Evolutionary conservation across 192 early-diverging fungal species (phyloP), one percentile per base, ranked within the genome.

Genomic region (Coemansia sp.): DNA sequence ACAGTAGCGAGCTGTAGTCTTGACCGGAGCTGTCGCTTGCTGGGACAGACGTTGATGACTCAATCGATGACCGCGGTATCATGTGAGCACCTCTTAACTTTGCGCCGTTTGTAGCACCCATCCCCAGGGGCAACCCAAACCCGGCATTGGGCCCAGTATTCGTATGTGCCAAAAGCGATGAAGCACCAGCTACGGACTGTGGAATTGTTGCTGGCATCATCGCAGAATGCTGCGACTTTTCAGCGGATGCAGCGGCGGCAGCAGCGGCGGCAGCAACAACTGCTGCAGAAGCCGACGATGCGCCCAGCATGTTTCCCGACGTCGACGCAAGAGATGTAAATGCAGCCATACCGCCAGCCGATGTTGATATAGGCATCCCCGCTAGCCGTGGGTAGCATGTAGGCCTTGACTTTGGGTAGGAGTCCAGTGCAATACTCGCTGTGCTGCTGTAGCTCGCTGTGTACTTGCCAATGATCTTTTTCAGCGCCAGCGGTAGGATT

Each of bases 401-500:
- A 4, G 55, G 34, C 19, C 63, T 55, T 5, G 70, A 50, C 50
- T 59, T 31, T 0, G 62, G 56, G 22, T 65, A 63, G 4, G 76
- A 34, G 29, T 79, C 76, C 23, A 73, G 48, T 1, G 59, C 57
- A 11, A 68, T 33, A 40, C 72, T 59, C 0, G 72, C 50, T 2
- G 68, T 74, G 65, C 72, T 71, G 59, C 65, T 68, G 44, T 75
- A 75, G 59, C 78, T 81, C 27, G 78, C 72, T 14, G 78, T 81
- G 42, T 89, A 89, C 66, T 92, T 94, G 54, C 83, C 72, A 28
- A 92, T 87, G 57, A 94, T 92, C 62, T 94, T 94, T 44, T 86
- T 84, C 40, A 92, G 75, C 0, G 88, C 90, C 28, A 82, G 66
- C 7, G 85, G 71, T n/a, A 94, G 64, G 1, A 83, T 83, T 47